Evolutionary conservation across 2,329 filamentous ascomycete genomes (phyloP).

Genomic region (Colletotrichum karsti): DNA sequence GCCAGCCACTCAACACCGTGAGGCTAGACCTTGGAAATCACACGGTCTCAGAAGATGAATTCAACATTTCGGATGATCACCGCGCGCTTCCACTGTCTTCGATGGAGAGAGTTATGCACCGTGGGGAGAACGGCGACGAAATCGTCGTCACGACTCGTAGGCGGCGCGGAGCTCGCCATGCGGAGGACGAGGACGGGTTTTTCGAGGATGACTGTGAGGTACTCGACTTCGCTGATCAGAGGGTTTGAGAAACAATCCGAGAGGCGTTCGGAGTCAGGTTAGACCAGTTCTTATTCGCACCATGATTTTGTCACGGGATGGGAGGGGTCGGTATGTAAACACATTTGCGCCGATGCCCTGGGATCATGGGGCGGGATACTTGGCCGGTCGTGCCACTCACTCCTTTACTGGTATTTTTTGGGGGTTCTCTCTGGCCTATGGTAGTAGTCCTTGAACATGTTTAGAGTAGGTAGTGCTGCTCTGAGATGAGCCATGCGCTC

Average conservation of each 20-base stretch:
- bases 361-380: constrained; percentile 8
- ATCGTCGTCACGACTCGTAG: constrained; percentile 85
- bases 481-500: constrained; percentile 6
- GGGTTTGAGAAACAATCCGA: constrained; percentile 55
- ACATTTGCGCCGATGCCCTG: neutral
- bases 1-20: constrained; percentile 58
- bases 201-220: constrained; percentile 95
- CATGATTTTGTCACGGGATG: constrained; percentile 7
- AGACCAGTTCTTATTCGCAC: constrained; percentile 11
- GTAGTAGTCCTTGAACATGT: constrained; percentile 15
- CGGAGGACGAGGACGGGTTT: constrained; percentile 76
- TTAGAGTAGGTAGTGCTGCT: constrained; percentile 11
- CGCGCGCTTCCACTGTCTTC: constrained; percentile 69
- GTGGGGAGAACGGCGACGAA: constrained; percentile 73
- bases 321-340: neutral
- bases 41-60: constrained; percentile 59
- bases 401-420: constrained; percentile 23
- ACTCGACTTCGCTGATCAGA: constrained; percentile 82
- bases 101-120: constrained; percentile 69
- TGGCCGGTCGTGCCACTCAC: constrained; percentile 25
- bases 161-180: constrained; percentile 62
- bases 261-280: constrained; percentile 25
- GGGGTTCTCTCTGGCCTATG: constrained; percentile 22
- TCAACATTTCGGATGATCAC: constrained; percentile 60
- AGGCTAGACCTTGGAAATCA: constrained; percentile 63